Evolutionary conservation across 257 asterid species (phyloP).

Genomic region (Galeopsis tetrahit): DNA sequence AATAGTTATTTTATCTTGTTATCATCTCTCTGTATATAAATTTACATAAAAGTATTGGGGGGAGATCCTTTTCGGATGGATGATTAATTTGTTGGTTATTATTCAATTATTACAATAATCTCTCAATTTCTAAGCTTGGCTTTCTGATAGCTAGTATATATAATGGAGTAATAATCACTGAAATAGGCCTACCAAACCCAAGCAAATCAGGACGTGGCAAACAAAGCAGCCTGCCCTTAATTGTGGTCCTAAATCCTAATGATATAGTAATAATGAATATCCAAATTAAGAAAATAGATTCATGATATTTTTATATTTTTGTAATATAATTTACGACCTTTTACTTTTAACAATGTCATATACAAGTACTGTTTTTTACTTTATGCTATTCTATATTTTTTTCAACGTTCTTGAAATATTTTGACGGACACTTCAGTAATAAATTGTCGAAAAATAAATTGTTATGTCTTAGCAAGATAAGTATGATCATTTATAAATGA

Average conservation of each 20-base stretch:
- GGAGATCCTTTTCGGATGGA: too few relatives aligned
- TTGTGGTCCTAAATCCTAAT: constrained; percentile 31
- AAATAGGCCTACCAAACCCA: background rate
- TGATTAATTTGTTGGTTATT: too few relatives aligned
- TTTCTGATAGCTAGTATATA: constrained; percentile 11
- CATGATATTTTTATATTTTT: background rate
- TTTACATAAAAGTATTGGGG: too few relatives aligned
- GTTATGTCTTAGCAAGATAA: too few relatives aligned
- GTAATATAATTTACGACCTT: background rate
- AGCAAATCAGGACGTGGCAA: background rate
- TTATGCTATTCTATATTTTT: background rate
- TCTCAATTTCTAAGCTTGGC: background rate
- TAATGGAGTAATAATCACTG: background rate
- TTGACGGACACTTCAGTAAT: background rate
- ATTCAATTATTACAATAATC: too few relatives aligned
- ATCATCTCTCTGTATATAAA: too few relatives aligned
- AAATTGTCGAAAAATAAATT: too few relatives aligned
- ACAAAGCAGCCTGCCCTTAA: background rate
- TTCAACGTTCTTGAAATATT: too few relatives aligned
- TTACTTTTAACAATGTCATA: background rate
- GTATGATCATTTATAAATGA: too few relatives aligned
- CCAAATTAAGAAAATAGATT: background rate
- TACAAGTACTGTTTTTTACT: background rate
- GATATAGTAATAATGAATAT: background rate
- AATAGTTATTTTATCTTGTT: too few relatives aligned